Percentiles rank a stretch among this genome's conserved stretches.
Conservation (phyloP, 108 stramenopile species). For the Nitzschia putrida region DNA sequence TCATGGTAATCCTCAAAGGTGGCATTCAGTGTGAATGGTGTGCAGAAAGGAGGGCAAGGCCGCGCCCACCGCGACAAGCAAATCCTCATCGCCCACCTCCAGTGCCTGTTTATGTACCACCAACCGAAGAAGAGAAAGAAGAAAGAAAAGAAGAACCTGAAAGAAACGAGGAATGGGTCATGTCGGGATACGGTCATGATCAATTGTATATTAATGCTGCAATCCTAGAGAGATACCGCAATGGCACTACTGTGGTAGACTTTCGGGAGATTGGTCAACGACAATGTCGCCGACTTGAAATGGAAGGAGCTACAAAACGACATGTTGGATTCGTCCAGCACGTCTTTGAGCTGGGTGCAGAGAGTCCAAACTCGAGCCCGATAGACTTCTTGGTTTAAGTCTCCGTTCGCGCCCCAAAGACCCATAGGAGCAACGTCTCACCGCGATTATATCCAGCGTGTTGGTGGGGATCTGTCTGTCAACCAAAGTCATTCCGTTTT, state of each 20-base stretch:
- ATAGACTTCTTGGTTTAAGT: slow-evolving; percentile 26
- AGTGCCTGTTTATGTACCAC: slow-evolving; percentile 41
- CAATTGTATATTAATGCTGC: slow-evolving; percentile 51
- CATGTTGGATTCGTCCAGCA: slow-evolving; percentile 27
- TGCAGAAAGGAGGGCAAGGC: slow-evolving; percentile 29
- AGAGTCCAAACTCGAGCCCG: slow-evolving; percentile 27
- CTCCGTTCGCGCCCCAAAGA: too few species aligned
- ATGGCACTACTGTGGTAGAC: background rate
- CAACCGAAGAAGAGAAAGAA: slow-evolving; percentile 17
- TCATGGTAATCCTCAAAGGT: slow-evolving; percentile 54
- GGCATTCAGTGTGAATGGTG: slow-evolving; percentile 45
- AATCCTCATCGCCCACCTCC: slow-evolving; percentile 36
- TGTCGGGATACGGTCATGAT: slow-evolving; percentile 42
- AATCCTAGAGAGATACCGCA: slow-evolving; percentile 33
- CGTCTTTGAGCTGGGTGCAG: slow-evolving; percentile 22
- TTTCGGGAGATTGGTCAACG: slow-evolving; percentile 9
- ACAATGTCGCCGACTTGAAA: slow-evolving; percentile 22
- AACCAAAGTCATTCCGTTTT: too few species aligned
- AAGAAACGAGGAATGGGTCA: slow-evolving; percentile 43
- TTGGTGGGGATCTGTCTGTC: too few species aligned
- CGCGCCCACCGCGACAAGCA: slow-evolving; percentile 25
- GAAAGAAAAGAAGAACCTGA: slow-evolving; percentile 12
- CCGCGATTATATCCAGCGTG: too few species aligned
- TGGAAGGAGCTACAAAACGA: slow-evolving; percentile 35
- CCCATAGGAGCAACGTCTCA: too few species aligned